Percentiles rank a stretch among this genome's conserved stretches.
These are phyloP conservation scores for Stephanodiscus triporus DNA, from an alignment of 108 stramenopile species.

Conservation along the genomic window DNA sequence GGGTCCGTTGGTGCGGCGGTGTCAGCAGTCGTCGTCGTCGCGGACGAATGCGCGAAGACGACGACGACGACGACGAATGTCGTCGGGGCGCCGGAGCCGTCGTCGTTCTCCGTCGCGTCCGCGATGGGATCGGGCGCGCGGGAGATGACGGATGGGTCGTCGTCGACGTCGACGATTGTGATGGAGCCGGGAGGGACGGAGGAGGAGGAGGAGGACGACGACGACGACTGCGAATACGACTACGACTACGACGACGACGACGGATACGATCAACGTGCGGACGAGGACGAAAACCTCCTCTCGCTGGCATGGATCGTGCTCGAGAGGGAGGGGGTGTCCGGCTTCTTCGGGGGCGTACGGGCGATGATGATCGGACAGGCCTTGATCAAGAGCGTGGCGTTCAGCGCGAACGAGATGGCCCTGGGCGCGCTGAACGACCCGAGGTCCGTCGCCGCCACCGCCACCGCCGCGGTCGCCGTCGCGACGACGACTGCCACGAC, in stretches of 20 bases:
- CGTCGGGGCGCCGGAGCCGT: too few species aligned
- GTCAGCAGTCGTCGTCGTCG: too few species aligned
- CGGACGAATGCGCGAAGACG: too few species aligned
- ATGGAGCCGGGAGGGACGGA: neutral
- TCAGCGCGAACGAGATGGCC: conserved; percentile 47
- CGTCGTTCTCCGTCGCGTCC: too few species aligned
- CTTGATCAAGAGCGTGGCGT: conserved; percentile 57
- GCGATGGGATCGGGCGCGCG: too few species aligned
- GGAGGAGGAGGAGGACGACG: conserved; percentile 1
- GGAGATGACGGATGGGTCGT: too few species aligned
- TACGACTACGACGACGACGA: neutral
- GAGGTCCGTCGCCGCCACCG: neutral
- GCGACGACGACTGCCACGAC: neutral
- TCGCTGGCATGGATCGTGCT: conserved; percentile 32
- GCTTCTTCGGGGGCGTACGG: conserved; percentile 56
- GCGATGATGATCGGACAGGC: conserved; percentile 62
- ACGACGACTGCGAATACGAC: too few species aligned
- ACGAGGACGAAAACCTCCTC: conserved; percentile 26
- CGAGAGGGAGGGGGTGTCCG: conserved; percentile 36
- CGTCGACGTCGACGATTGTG: conserved; percentile 1
- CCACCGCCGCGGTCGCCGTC: neutral
- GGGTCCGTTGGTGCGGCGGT: too few species aligned
- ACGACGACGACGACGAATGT: too few species aligned
- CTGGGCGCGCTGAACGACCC: conserved; percentile 31
- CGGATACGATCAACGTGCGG: conserved; percentile 16